These are phyloP conservation scores for Myxozyma monticola DNA, from an alignment of 805 yeast genomes.

Conservation along the genomic window DNA sequence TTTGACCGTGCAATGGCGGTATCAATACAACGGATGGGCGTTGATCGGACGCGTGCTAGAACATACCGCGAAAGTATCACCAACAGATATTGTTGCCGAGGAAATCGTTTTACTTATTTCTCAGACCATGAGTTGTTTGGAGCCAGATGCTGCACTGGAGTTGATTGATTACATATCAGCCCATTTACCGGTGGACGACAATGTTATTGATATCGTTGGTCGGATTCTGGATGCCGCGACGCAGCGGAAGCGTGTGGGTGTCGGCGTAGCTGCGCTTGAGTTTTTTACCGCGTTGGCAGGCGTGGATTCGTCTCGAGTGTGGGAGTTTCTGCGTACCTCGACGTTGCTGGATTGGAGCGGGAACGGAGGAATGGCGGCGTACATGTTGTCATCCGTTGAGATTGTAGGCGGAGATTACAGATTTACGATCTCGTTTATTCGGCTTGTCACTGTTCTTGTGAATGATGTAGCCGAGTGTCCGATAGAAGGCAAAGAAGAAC, in stretches of 20 bases:
- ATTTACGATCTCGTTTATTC: constrained; percentile 62
- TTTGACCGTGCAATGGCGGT: constrained; percentile 61
- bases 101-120: constrained; percentile 56
- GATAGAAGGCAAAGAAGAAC: constrained; percentile 42
- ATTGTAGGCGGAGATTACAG: constrained; percentile 64
- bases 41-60: constrained; percentile 75
- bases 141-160: constrained; percentile 45
- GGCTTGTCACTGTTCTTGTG: constrained; percentile 55
- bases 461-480: constrained; percentile 41
- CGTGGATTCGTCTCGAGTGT: constrained; percentile 63
- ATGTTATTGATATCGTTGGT: constrained; percentile 61
- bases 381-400: constrained; percentile 70
- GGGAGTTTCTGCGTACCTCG: constrained; percentile 75
- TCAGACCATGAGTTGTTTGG: constrained; percentile 46
- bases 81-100: constrained; percentile 44
- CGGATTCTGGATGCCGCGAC: constrained; percentile 68
- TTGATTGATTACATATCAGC: constrained; percentile 45
- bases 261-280: constrained; percentile 49
- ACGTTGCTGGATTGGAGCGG: constrained; percentile 61
- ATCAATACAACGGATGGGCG: constrained; percentile 84
- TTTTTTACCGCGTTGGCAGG: constrained; percentile 52
- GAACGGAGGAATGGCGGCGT: constrained; percentile 62
- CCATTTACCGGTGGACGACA: constrained; percentile 48
- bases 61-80: constrained; percentile 48
- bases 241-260: constrained; percentile 51